Percentiles rank a stretch among this genome's conserved stretches.
Evolutionary conservation across 345 rosid genomes (phyloP).

Genomic region (Jatropha curcas): DNA sequence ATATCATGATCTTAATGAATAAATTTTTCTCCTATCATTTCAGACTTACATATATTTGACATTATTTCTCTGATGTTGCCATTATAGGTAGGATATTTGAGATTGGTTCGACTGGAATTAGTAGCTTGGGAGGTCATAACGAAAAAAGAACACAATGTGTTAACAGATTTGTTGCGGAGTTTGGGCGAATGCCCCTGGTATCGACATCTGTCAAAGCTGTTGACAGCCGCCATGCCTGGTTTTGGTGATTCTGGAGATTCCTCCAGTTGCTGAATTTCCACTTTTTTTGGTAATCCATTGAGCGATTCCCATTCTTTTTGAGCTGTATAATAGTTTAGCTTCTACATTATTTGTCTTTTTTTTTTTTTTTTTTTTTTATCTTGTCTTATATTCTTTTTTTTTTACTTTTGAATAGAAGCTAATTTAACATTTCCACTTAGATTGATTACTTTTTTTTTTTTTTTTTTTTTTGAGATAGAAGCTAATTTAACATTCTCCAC

Average conservation of each 20-base stretch:
- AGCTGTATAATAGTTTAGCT: slow-evolving; percentile 25
- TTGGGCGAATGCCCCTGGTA: slow-evolving; percentile 79
- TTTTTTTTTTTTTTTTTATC: too few relatives aligned
- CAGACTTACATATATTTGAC: too few relatives aligned
- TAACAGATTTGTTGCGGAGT: slow-evolving; percentile 75
- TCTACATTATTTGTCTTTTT: background rate
- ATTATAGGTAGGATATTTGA: slow-evolving; percentile 79
- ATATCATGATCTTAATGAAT: too few relatives aligned
- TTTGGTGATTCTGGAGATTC: slow-evolving; percentile 57
- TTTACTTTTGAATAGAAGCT: too few relatives aligned
- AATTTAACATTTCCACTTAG: too few relatives aligned
- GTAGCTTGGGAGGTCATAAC: slow-evolving; percentile 87
- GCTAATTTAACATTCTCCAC: background rate
- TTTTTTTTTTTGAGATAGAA: background rate
- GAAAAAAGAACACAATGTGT: slow-evolving; percentile 74
- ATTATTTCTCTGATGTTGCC: background rate
- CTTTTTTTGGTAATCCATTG: slow-evolving; percentile 18
- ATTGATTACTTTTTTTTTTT: background rate
- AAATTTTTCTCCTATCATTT: too few relatives aligned
- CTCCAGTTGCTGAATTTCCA: slow-evolving; percentile 12
- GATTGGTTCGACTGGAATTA: slow-evolving; percentile 95
- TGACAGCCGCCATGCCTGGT: slow-evolving; percentile 71
- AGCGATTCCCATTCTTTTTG: slow-evolving; percentile 23
- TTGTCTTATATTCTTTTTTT: too few relatives aligned
- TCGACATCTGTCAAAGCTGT: slow-evolving; percentile 72